These are phyloP conservation scores for Chaetoceros muelleri DNA, from an alignment of 108 stramenopile genomes.

Conservation along the genomic window DNA sequence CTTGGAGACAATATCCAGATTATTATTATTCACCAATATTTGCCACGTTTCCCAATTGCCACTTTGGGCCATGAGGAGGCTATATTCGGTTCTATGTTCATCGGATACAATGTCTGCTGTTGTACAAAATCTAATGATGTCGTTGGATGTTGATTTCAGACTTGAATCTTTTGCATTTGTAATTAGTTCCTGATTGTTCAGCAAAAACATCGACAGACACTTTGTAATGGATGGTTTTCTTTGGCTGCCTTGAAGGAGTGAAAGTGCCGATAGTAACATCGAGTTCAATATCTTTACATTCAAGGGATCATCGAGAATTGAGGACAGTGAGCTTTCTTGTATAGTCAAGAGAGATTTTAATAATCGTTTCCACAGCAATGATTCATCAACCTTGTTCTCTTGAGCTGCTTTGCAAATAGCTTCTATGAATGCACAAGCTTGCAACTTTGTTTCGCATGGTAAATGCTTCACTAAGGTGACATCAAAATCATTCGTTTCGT, in stretches of 20 bases:
- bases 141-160: constrained; percentile 10
- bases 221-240: too few relatives aligned
- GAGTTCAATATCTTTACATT: neutral
- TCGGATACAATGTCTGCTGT: constrained; percentile 20
- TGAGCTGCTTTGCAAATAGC: neutral
- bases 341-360: neutral
- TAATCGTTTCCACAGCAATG: neutral
- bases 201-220: too few relatives aligned
- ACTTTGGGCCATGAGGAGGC: constrained; percentile 19
- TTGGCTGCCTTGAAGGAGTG: neutral
- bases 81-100: constrained; percentile 28
- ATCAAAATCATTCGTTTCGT: too few relatives aligned
- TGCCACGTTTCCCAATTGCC: constrained; percentile 61
- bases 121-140: constrained; percentile 13
- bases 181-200: constrained; percentile 10
- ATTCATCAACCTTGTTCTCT: neutral
- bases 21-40: constrained; percentile 8
- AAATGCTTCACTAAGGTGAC: too few relatives aligned
- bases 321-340: neutral
- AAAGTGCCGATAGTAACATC: neutral
- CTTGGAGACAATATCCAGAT: too few relatives aligned
- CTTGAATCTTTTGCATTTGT: constrained; percentile 13
- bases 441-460: too few relatives aligned
- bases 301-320: neutral
- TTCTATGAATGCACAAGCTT: neutral